Evolutionary conservation across 495 filamentous ascomycete genomes (phyloP), one percentile per base, ranked within the genome.

Genomic region (Neurospora sp.): DNA sequence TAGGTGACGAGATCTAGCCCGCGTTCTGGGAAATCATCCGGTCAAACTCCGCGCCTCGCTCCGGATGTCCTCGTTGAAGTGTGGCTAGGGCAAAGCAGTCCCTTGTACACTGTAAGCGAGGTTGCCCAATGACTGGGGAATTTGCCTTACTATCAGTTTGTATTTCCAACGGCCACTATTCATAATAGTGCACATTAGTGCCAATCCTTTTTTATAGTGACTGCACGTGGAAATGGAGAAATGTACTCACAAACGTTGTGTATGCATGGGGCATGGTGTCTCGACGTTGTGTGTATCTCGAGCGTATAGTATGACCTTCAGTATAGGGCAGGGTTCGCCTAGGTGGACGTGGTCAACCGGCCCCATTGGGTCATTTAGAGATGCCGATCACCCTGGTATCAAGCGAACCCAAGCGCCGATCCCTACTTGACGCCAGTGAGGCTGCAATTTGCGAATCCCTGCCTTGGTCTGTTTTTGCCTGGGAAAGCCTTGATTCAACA

Each of bases 1-100:
- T 39, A 74, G 70, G 40, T 48, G 40, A 71, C 40, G 59, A 69
- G 70, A 71, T 74, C 37, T 68, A 42, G 70, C 41, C 69, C 72
- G 61, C 31, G 39, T 22, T 68, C 31, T 61, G 69, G 69, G 40
- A 68, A 69, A 46, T 65, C 72, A 38, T 48, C 41, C 68, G 27
- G 71, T 41, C 39, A 39, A 72, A 44, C 59, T 44, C 71, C 38
- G 39, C 70, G 70, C 22, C 41, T 48, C 31, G 18, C 31, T 59
- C 20, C 11, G 22, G 40, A 71, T 53, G 18, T 31, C 22, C 22
- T 61, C 48, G 48, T 53, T 53, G 20, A 61, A 61, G 12, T 31
- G 48, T 61, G 46, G 4, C 31, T 61, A 31, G 22, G 12, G 22
- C 48, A 61, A 31, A 61, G 48, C 9, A 6, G 22, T 61, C 22